Conservation (phyloP, 352 stramenopile species). For the Phytopythium mirpurense region DNA sequence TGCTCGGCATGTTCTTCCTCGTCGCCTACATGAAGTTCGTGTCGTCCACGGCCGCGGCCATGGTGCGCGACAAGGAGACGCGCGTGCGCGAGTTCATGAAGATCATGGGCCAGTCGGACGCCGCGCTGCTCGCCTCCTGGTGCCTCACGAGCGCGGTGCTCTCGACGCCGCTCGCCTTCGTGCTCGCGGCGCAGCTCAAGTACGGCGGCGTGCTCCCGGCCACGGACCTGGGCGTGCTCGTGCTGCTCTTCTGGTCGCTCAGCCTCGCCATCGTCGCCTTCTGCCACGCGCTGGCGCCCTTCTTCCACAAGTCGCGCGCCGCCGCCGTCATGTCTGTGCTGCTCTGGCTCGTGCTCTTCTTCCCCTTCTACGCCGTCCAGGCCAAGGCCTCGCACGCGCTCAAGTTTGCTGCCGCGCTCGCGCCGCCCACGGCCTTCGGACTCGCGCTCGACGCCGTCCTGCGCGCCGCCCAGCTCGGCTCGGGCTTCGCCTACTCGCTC, state of each 20-base stretch:
- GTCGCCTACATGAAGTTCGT: slow-evolving; percentile 51
- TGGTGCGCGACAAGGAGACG: slow-evolving; percentile 83
- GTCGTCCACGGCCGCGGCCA: slow-evolving; percentile 55
- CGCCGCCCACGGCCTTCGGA: slow-evolving; percentile 59
- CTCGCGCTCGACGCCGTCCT: slow-evolving; percentile 58
- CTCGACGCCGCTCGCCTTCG: slow-evolving; percentile 42
- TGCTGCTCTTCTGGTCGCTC: slow-evolving; percentile 63
- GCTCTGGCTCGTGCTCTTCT: slow-evolving; percentile 68
- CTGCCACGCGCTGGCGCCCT: slow-evolving; percentile 56
- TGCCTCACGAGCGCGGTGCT: slow-evolving; percentile 41
- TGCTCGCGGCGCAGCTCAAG: slow-evolving; percentile 47
- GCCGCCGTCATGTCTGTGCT: slow-evolving; percentile 60
- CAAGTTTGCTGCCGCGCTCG: slow-evolving; percentile 51
- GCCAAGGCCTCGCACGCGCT: slow-evolving; percentile 23
- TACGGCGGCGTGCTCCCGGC: slow-evolving; percentile 62
- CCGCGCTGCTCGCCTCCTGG: slow-evolving; percentile 60
- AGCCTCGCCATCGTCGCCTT: slow-evolving; percentile 58
- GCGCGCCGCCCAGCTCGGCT: slow-evolving; percentile 50
- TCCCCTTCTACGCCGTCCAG: slow-evolving; percentile 66
- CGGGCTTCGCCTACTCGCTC: slow-evolving; percentile 53
- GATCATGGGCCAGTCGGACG: slow-evolving; percentile 75
- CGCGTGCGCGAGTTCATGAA: slow-evolving; percentile 77
- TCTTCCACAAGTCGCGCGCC: slow-evolving; percentile 65
- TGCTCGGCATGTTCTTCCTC: slow-evolving; percentile 56
- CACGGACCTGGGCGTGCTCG: slow-evolving; percentile 49